Percentiles rank a stretch among this genome's conserved stretches.
Evolutionary conservation across 768 basidiomycete species (phyloP).

Genomic region (Termitomyces sp.): DNA sequence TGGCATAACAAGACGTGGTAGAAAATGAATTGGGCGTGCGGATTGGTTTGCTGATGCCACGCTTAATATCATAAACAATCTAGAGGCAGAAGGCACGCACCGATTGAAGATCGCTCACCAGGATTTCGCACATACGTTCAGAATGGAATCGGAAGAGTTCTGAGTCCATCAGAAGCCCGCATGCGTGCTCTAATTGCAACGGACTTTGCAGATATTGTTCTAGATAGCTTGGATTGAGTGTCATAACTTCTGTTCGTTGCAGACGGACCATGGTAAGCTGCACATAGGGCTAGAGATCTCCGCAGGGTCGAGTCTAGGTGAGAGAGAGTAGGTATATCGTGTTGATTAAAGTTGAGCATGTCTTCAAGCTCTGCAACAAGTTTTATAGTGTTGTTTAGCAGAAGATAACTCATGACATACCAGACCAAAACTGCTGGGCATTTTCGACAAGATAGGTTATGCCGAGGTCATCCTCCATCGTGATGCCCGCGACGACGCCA

Average conservation of each 20-base stretch:
- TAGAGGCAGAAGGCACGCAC: conserved; percentile 34
- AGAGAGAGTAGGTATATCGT: conserved; percentile 58
- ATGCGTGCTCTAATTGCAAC: conserved; percentile 80
- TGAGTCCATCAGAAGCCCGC: conserved; percentile 67
- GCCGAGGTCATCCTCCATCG: conserved; percentile 64
- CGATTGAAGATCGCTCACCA: conserved; percentile 61
- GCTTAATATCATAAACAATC: conserved; percentile 8
- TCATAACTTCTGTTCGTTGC: no score
- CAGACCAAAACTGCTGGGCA: conserved; percentile 88
- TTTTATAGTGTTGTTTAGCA: neutral
- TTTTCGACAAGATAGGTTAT: conserved; percentile 80
- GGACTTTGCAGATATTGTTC: conserved; percentile 85
- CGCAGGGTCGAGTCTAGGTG: conserved; percentile 74
- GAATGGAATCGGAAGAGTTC: conserved; percentile 90
- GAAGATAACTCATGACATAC: conserved; percentile 34
- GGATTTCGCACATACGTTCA: conserved; percentile 82
- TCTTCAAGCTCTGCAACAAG: conserved; percentile 75
- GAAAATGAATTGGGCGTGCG: conserved; percentile 74
- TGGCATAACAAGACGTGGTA: conserved; percentile 73
- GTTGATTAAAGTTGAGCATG: conserved; percentile 58
- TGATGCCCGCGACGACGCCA: conserved; percentile 23
- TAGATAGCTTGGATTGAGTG: conserved; percentile 26
- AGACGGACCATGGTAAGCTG: conserved; percentile 78
- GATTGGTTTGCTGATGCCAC: conserved; percentile 65
- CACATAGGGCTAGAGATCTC: conserved; percentile 72